Evolutionary conservation across 495 filamentous ascomycete species (phyloP).

Genomic region (Penicillium malachiteum): DNA sequence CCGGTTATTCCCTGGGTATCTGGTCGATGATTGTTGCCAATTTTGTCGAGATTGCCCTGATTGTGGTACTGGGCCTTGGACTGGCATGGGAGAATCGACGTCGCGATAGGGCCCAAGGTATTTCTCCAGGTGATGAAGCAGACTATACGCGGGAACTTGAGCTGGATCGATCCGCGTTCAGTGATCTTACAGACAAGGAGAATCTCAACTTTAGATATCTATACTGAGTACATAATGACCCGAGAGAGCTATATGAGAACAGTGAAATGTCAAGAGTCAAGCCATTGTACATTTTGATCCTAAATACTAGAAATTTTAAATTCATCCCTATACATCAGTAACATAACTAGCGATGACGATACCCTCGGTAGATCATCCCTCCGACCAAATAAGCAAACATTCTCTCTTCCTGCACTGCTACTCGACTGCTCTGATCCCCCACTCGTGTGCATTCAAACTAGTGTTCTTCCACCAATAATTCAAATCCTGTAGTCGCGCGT

Average conservation of each 20-base stretch:
- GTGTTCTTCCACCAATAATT: conserved; percentile 14
- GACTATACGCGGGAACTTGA: conserved; percentile 27
- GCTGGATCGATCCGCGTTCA: conserved; percentile 51
- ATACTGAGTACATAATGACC: conserved; percentile 7
- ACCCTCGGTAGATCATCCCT: no score
- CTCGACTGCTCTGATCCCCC: not conserved
- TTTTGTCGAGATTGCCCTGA: conserved; percentile 41
- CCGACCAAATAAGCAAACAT: not conserved
- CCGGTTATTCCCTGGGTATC: conserved; percentile 50
- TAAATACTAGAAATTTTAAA: no score
- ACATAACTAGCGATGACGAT: no score
- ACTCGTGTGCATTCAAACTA: no score
- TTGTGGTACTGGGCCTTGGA: conserved; percentile 35
- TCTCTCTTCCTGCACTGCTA: not conserved
- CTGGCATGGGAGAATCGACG: conserved; percentile 49
- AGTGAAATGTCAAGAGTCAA: no score
- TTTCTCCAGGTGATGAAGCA: conserved; percentile 24
- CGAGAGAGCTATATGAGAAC: no score
- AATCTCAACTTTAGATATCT: conserved; percentile 43
- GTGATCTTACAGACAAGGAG: conserved; percentile 54
- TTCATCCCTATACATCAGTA: no score
- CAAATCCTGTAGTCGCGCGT: not conserved
- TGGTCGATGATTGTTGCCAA: conserved; percentile 52
- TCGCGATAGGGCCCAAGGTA: conserved; percentile 39
- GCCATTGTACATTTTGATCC: no score